Base-by-base conservation (phyloP, 2,329 filamentous ascomycete species). In the Penicillium verrucosum region DNA sequence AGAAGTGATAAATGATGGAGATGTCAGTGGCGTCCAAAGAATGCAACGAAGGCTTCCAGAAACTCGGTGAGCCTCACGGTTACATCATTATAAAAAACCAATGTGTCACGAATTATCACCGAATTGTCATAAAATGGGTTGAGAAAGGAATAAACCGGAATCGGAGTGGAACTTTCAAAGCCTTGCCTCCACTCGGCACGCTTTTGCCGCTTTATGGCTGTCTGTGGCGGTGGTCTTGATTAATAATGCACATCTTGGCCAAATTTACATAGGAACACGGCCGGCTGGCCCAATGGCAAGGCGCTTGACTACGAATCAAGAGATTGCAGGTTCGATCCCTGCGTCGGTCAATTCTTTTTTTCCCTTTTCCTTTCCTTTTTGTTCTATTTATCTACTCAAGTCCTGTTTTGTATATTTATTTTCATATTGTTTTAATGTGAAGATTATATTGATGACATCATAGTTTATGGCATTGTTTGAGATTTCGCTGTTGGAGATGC, bases 221-320 rank as follows among this genome's bases (percentile, higher is more conserved):
- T 5, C 23, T n/a, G n/a, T 11, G 10, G 4, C 25, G 4, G 18
- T 6, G 1, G 4, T 1, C 34, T 47, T 47, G 34, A 16, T 32
- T n/a, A 6, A 38, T 49, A 29, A 1, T 2, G n/a, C 25, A 21
- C 6, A 37, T 18, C 21, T 0, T 0, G 21, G 0, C 1, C 0
- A 0, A 0, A 1, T 1, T 3, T 10, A 9, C 27, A 32, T 37
- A 66, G 54, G 23, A 42, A 6, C 2, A 10, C 1, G 68, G 67
- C 62, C 68, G 64, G 66, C 68, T 77, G 74, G 75, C 75, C 75
- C 74, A 78, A 78, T 78, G 76, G 77, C 72, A 79, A 78, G 75
- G 77, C 76, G 77, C 74, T 77, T 78, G 77, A 79, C 77, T 79
- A 78, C 77, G 77, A 76, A 78, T 78, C 76, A 78, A 77, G 74